phyloP scores from a whole-genome alignment of 1,284 basidiomycete genomes.

The Athelia psychrophila region DNA sequence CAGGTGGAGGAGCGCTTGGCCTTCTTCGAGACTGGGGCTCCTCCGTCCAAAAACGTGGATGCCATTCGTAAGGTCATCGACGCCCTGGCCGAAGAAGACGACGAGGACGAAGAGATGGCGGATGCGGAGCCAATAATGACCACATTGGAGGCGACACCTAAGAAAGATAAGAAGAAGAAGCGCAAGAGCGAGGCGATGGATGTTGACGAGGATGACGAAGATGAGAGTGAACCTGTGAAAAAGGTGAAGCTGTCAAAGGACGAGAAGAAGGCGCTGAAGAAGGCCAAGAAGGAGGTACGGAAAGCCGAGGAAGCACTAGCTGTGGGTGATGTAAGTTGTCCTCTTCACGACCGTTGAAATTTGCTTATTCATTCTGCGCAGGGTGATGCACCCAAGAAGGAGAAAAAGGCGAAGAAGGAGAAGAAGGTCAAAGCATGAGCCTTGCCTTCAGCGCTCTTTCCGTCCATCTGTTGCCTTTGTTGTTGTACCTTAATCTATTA shows the following conservation, averaged over 20 bases:
- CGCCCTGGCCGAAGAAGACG: constrained; percentile 72
- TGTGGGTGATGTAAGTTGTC: constrained; percentile 31
- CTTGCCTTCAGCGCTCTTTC: constrained; percentile 9
- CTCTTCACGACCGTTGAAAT: constrained; percentile 5
- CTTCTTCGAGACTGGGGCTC: constrained; percentile 91
- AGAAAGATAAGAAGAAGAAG: constrained; percentile 57
- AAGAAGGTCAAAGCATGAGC: constrained; percentile 34
- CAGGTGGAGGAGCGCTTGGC: constrained; percentile 96
- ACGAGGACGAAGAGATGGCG: constrained; percentile 68
- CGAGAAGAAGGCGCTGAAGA: constrained; percentile 81
- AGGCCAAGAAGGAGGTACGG: constrained; percentile 65
- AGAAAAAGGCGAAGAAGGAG: constrained; percentile 46
- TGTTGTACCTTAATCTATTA: background rate
- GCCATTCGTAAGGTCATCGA: constrained; percentile 88
- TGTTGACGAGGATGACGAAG: constrained; percentile 54
- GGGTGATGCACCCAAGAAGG: constrained; percentile 27
- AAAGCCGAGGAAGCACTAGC: constrained; percentile 38
- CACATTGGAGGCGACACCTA: constrained; percentile 49
- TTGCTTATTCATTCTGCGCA: constrained; percentile 16
- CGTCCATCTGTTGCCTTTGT: constrained; percentile 4
- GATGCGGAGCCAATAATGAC: constrained; percentile 53
- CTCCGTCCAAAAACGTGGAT: constrained; percentile 85
- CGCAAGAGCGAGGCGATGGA: constrained; percentile 63
- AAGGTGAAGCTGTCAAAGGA: constrained; percentile 78
- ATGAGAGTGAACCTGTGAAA: constrained; percentile 57